These are phyloP conservation scores for Wickerhamomyces bovis DNA, from an alignment of 805 yeast species.

Conservation along the genomic window DNA sequence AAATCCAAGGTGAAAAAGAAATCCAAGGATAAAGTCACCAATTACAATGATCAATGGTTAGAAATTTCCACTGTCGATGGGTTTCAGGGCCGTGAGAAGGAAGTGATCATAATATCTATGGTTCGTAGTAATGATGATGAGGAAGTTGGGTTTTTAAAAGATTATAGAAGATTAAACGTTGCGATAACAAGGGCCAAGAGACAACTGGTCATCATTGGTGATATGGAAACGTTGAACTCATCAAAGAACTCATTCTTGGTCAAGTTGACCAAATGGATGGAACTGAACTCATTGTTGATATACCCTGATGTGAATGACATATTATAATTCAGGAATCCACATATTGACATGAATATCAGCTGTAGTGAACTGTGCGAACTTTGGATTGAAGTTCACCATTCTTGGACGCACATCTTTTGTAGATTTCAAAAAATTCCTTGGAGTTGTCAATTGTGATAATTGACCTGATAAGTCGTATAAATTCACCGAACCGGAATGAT, in stretches of 20 bases:
- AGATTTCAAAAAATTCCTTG: conserved; percentile 11
- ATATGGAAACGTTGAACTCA: conserved; percentile 56
- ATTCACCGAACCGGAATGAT: conserved; percentile 45
- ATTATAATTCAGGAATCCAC: conserved; percentile 19
- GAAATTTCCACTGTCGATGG: conserved; percentile 94
- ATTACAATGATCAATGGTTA: conserved; percentile 21
- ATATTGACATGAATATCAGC: conserved; percentile 18
- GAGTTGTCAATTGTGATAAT: conserved; percentile 20
- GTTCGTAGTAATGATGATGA: conserved; percentile 71
- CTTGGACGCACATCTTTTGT: conserved; percentile 32
- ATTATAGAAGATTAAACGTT: conserved; percentile 77
- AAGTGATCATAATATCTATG: conserved; percentile 69
- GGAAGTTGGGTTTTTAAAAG: conserved; percentile 79
- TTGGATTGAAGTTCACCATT: conserved; percentile 35
- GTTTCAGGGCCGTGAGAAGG: conserved; percentile 94
- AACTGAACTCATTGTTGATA: conserved; percentile 3
- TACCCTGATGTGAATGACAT: conserved; percentile 5
- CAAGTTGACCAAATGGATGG: conserved; percentile 7
- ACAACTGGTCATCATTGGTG: conserved; percentile 83
- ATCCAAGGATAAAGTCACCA: background rate
- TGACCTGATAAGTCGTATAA: conserved; percentile 42
- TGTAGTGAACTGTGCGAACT: conserved; percentile 24
- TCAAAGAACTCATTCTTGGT: conserved; percentile 3
- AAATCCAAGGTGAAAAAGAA: conserved; percentile 27
- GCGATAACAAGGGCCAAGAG: conserved; percentile 88